phyloP scores from a whole-genome alignment of 352 stramenopile species.

The Thraustochytrium striatum region DNA sequence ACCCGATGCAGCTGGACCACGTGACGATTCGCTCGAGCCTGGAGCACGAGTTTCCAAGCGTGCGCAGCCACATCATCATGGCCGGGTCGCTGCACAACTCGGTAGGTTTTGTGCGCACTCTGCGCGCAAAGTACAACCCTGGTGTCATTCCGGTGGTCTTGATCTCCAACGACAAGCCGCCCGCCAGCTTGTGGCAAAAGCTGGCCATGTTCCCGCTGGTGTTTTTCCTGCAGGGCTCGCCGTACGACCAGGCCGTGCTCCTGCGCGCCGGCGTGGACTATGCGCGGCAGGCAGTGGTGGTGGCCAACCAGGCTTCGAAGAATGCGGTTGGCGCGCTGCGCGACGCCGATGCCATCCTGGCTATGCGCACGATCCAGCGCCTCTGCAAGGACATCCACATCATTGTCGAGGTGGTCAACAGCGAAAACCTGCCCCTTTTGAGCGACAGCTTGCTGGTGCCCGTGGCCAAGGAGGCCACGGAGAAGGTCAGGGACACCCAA shows the following conservation, averaged over 20 bases:
- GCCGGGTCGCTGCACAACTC: constrained; percentile 16
- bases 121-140: constrained; percentile 8
- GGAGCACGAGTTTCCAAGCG: constrained; percentile 15
- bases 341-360: constrained; percentile 33
- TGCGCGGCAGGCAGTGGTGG: background rate
- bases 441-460: background rate
- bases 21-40: background rate
- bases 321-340: background rate
- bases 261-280: background rate
- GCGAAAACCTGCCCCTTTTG: constrained; percentile 39
- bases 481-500: background rate
- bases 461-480: background rate
- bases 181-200: background rate
- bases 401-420: constrained; percentile 40
- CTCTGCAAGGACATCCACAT: constrained; percentile 9
- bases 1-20: background rate
- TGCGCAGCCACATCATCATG: constrained; percentile 23
- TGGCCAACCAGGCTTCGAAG: background rate
- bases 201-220: constrained; percentile 4
- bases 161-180: background rate
- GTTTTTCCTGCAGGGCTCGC: constrained; percentile 34
- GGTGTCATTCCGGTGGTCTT: constrained; percentile 28
- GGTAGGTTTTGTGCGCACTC: constrained; percentile 17
- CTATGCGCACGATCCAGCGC: constrained; percentile 1
- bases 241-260: background rate